Evolutionary conservation across 345 rosid species (phyloP).

Genomic region (Erucastrum elatum): DNA sequence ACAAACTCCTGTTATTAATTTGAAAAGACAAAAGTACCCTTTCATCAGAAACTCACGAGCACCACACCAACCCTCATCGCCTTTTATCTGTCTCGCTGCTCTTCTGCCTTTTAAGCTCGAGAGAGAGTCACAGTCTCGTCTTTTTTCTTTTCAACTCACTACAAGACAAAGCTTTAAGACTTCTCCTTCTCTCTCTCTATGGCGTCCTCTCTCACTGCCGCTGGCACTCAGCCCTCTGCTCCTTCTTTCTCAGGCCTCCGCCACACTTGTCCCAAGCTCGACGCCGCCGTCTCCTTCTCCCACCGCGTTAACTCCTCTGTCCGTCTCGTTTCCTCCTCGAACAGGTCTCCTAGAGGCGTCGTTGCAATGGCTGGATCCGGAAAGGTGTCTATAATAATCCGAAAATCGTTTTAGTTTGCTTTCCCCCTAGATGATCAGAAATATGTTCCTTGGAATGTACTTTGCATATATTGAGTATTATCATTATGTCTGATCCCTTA

Average conservation of each 20-base stretch:
- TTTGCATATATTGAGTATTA: neutral
- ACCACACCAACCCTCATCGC: constrained; percentile 38
- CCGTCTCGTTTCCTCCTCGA: constrained; percentile 54
- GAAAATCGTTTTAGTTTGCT: constrained; percentile 11
- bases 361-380: constrained; percentile 93
- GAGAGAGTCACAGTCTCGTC: constrained; percentile 36
- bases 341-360: constrained; percentile 56
- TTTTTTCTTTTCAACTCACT: constrained; percentile 24
- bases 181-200: neutral
- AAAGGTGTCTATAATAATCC: too few species aligned
- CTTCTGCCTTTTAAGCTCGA: neutral
- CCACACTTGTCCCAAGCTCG: constrained; percentile 43
- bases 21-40: constrained; percentile 5
- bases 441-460: neutral
- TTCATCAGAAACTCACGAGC: constrained; percentile 9
- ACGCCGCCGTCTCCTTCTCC: constrained; percentile 34
- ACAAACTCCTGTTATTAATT: neutral
- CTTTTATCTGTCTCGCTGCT: constrained; percentile 1
- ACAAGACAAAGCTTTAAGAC: neutral
- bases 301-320: constrained; percentile 50
- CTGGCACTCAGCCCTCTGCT: constrained; percentile 39
- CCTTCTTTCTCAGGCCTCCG: constrained; percentile 61
- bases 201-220: constrained; percentile 37
- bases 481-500: neutral
- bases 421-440: neutral